phyloP scores from a whole-genome alignment of 2,329 filamentous ascomycete genomes.

The Fusarium graminum region DNA sequence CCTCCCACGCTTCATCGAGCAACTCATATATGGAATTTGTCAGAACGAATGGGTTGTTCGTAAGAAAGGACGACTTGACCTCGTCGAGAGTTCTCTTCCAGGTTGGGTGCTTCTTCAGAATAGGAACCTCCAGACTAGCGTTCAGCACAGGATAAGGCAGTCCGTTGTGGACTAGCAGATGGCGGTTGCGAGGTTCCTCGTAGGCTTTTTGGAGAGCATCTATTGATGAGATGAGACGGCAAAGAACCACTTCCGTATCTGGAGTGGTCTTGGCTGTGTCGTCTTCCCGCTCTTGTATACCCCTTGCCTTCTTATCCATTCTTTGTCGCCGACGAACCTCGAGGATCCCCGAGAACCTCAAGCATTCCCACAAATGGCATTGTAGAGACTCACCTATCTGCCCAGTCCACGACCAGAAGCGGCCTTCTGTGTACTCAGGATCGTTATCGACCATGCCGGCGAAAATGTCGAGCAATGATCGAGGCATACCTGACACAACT shows the following conservation, averaged over 20 bases:
- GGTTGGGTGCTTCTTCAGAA: constrained; percentile 24
- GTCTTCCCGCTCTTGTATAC: neutral
- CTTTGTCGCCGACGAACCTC: constrained; percentile 41
- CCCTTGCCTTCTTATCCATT: constrained; percentile 23
- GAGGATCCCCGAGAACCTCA: constrained; percentile 40
- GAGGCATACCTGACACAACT: constrained; percentile 40
- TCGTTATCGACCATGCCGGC: constrained; percentile 37
- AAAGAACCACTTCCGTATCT: constrained; percentile 38
- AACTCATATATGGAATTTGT: constrained; percentile 28
- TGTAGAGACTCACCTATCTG: constrained; percentile 44
- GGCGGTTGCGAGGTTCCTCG: constrained; percentile 37
- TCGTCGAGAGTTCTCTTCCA: constrained; percentile 42
- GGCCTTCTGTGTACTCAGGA: constrained; percentile 38
- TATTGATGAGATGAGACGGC: constrained; percentile 41
- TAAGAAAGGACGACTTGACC: constrained; percentile 23
- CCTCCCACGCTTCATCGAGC: constrained; percentile 40
- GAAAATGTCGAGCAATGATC: constrained; percentile 42
- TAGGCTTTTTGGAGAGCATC: constrained; percentile 43
- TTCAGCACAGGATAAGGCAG: constrained; percentile 38
- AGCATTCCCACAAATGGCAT: constrained; percentile 44
- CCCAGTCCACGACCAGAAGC: constrained; percentile 41
- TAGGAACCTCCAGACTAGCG: constrained; percentile 39
- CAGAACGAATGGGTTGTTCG: constrained; percentile 32
- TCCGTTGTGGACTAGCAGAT: constrained; percentile 41
- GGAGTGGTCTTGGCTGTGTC: neutral